Percentiles rank a stretch among this genome's conserved stretches.
Evolutionary conservation across 371 early-diverging fungal species (phyloP).

Genomic region (Zopfochytrium polystomum): DNA sequence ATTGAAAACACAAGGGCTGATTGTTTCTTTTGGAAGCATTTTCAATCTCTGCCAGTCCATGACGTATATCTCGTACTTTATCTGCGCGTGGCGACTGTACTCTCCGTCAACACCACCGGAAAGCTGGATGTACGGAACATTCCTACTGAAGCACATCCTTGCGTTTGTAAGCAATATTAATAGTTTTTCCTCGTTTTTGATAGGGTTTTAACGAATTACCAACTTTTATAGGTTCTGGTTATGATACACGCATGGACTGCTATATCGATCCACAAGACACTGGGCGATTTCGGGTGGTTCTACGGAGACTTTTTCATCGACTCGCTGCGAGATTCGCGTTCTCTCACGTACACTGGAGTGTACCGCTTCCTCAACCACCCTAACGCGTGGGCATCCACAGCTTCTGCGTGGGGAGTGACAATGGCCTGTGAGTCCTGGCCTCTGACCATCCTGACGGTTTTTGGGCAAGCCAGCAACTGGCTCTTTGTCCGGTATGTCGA

Average conservation of each 20-base stretch:
- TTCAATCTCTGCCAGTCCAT: conserved; percentile 83
- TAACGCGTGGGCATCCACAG: conserved; percentile 81
- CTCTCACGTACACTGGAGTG: conserved; percentile 38
- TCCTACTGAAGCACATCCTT: conserved; percentile 70
- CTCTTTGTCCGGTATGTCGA: conserved; percentile 81
- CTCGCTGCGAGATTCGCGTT: conserved; percentile 34
- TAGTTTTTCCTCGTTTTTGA: background rate
- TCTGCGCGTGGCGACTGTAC: conserved; percentile 72
- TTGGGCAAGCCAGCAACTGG: conserved; percentile 75
- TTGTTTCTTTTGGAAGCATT: conserved; percentile 48
- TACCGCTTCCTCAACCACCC: conserved; percentile 78
- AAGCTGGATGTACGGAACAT: conserved; percentile 65
- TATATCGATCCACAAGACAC: conserved; percentile 76
- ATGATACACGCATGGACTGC: conserved; percentile 83
- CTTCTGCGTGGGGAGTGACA: conserved; percentile 83
- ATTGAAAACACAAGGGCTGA: no score
- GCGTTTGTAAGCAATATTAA: conserved; percentile 47
- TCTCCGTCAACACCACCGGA: conserved; percentile 45
- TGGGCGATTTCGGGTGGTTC: conserved; percentile 91
- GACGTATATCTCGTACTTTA: conserved; percentile 79
- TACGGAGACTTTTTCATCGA: conserved; percentile 87
- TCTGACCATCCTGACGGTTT: conserved; percentile 73
- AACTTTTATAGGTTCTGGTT: conserved; percentile 57
- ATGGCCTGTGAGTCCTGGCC: conserved; percentile 74
- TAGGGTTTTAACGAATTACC: conserved; percentile 1